phyloP scores from a whole-genome alignment of 257 asterid genomes.

The Perilla frutescens region DNA sequence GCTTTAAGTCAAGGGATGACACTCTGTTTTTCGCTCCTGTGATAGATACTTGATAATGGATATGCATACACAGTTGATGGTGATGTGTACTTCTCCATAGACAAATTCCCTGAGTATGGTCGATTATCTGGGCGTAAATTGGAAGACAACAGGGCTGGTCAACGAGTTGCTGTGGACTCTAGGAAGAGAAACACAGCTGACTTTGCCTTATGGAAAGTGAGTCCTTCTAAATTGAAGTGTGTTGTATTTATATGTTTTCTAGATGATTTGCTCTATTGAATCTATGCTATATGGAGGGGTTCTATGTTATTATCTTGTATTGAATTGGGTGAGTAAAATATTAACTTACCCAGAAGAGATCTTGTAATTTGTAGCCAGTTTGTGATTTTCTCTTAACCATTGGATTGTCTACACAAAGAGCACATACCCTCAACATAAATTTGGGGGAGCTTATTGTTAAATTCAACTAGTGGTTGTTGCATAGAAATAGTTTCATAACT shows the following conservation, averaged over 20 bases:
- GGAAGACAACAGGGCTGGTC: slow-evolving; percentile 97
- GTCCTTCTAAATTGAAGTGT: slow-evolving; percentile 32
- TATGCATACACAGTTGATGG: slow-evolving; percentile 75
- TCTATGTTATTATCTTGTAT: not conserved
- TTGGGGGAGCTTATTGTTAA: not conserved
- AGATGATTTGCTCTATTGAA: not conserved
- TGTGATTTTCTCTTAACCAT: not conserved
- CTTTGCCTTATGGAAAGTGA: slow-evolving; percentile 97
- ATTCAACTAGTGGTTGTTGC: slow-evolving; percentile 6
- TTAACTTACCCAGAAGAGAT: not conserved
- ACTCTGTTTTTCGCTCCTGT: slow-evolving; percentile 33
- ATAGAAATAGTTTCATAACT: not conserved
- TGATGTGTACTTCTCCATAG: slow-evolving; percentile 96
- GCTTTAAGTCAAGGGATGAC: slow-evolving; percentile 32
- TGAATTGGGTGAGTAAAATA: not conserved
- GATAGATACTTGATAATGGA: slow-evolving; percentile 79
- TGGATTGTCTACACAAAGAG: slow-evolving; percentile 3
- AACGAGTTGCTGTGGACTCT: slow-evolving; percentile 88
- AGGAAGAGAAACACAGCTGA: slow-evolving; percentile 96
- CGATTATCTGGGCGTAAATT: slow-evolving; percentile 84
- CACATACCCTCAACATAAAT: not conserved
- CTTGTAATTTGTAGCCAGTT: slow-evolving; percentile 11
- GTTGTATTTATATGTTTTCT: slow-evolving; percentile 4
- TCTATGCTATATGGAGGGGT: not conserved
- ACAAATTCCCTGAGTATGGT: slow-evolving; percentile 86